phyloP scores from a whole-genome alignment of 306 rosid genomes.

The Citrullus colocynthis region DNA sequence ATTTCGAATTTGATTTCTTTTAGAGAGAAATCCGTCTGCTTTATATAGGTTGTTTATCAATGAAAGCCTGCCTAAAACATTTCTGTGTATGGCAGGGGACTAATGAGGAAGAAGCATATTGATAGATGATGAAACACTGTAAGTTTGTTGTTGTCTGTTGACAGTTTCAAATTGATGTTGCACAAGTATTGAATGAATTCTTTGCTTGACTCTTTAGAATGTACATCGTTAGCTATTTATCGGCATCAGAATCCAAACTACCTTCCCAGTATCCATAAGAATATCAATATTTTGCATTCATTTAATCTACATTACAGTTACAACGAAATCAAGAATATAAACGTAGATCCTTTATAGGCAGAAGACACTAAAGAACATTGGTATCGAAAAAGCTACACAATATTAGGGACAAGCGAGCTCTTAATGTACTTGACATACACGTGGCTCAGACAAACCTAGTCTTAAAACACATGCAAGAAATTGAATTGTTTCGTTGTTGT shows the following conservation, averaged over 20 bases:
- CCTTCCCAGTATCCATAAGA: neutral
- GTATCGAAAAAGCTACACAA: neutral
- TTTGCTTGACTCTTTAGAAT: slow-evolving; percentile 8
- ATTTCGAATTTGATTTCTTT: slow-evolving; percentile 98
- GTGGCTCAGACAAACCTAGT: slow-evolving; percentile 13
- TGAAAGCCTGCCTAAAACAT: slow-evolving; percentile 36
- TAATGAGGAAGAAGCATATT: slow-evolving; percentile 18
- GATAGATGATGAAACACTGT: slow-evolving; percentile 37
- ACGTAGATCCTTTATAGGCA: neutral
- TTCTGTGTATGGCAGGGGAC: slow-evolving; percentile 25
- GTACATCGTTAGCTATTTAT: neutral
- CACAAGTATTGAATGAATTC: slow-evolving; percentile 47
- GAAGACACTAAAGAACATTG: neutral
- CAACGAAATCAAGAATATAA: neutral
- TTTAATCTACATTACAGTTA: neutral
- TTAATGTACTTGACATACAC: neutral
- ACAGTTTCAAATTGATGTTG: slow-evolving; percentile 42
- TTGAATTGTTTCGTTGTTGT: slow-evolving; percentile 18
- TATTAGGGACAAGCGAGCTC: neutral
- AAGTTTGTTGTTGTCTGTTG: slow-evolving; percentile 41
- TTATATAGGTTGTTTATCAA: neutral
- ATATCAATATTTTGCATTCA: neutral
- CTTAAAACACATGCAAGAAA: slow-evolving; percentile 56
- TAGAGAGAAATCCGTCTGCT: slow-evolving; percentile 31
- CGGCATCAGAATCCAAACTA: neutral